Evolutionary conservation across 2,329 filamentous ascomycete species (phyloP).

Genomic region (Diaporthe caulivora): DNA sequence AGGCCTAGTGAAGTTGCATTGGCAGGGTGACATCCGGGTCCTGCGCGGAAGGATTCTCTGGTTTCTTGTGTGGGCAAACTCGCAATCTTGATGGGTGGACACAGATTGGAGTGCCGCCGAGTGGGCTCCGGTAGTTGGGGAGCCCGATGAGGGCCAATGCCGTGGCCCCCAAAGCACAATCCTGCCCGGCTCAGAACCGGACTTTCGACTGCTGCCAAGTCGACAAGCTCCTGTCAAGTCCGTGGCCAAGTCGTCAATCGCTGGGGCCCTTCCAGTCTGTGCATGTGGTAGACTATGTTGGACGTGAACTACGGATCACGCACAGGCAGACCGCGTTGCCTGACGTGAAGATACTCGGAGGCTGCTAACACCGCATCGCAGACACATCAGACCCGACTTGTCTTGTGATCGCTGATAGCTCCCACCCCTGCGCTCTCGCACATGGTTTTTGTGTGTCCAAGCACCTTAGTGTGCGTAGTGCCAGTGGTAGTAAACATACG

Average conservation of each 20-base stretch:
- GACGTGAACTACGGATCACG: not conserved
- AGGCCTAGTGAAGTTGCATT: slow-evolving; percentile 1
- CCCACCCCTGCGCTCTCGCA: not conserved
- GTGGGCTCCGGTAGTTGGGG: not conserved
- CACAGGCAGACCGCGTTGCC: not conserved
- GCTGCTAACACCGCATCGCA: not conserved
- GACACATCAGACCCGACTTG: not conserved
- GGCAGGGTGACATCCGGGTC: slow-evolving; percentile 12
- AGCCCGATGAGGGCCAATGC: not conserved
- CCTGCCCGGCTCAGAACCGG: not conserved
- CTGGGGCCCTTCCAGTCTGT: not conserved
- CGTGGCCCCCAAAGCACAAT: slow-evolving; percentile 6
- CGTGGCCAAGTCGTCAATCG: not conserved
- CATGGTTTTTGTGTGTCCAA: not conserved
- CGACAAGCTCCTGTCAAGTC: slow-evolving; percentile 23
- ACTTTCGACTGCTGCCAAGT: slow-evolving; percentile 18
- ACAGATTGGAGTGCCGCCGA: not conserved
- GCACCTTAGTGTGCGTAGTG: not conserved
- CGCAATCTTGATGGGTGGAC: not conserved
- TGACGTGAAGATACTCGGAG: not conserved
- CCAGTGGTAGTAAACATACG: not conserved
- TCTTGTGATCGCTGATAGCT: not conserved
- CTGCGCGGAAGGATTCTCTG: slow-evolving; percentile 12
- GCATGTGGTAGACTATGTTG: not conserved
- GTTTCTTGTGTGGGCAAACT: not conserved